phyloP scores from a whole-genome alignment of 495 filamentous ascomycete species.

The Tetracladium marchalianum region DNA sequence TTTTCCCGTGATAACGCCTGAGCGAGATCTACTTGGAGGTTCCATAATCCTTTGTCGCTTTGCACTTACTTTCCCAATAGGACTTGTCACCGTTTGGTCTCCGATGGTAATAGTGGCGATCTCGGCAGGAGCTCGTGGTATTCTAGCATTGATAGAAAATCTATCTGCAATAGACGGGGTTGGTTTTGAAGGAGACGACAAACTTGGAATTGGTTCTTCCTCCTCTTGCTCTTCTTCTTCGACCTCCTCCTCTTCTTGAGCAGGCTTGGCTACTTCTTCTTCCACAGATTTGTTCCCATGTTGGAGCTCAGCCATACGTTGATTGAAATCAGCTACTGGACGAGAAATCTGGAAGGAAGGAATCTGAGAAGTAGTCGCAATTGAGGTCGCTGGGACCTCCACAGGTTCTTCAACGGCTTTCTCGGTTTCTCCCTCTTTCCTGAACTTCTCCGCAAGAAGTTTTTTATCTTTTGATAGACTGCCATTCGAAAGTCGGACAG shows the following conservation, averaged over 20 bases:
- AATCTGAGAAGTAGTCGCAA: neutral
- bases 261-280: neutral
- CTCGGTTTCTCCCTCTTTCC: slow-evolving; percentile 9
- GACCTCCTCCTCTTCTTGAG: neutral
- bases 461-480: slow-evolving; percentile 25
- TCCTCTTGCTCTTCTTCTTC: neutral
- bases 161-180: slow-evolving; percentile 8
- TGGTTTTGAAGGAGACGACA: slow-evolving; percentile 14
- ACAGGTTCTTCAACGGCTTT: slow-evolving; percentile 6
- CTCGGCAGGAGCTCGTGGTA: slow-evolving; percentile 31
- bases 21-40: slow-evolving; percentile 4
- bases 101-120: slow-evolving; percentile 87
- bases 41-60: slow-evolving; percentile 29
- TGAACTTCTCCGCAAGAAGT: slow-evolving; percentile 20
- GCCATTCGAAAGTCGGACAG: neutral
- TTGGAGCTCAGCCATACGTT: neutral
- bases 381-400: slow-evolving; percentile 6
- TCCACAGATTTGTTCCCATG: neutral
- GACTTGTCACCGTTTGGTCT: slow-evolving; percentile 55
- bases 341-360: neutral
- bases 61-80: slow-evolving; percentile 29
- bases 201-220: slow-evolving; percentile 13
- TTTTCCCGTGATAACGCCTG: slow-evolving; percentile 2
- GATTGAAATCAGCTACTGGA: neutral
- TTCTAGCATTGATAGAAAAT: slow-evolving; percentile 13